Base-by-base conservation (phyloP, 2,329 filamentous ascomycete species). In the Penicillium aurantiogriseum region DNA sequence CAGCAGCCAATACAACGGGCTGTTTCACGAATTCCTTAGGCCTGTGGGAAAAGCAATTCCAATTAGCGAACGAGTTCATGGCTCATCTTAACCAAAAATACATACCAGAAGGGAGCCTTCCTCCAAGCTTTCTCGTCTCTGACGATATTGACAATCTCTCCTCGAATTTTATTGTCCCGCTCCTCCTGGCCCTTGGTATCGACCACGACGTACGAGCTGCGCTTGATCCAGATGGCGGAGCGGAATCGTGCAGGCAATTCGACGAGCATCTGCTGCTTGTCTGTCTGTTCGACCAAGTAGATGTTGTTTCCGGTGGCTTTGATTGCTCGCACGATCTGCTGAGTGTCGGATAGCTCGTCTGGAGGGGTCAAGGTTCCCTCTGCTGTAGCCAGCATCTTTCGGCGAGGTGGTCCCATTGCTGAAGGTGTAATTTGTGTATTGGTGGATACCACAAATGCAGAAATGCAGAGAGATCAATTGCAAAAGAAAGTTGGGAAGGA, bases 131-230 rank as follows among this genome's bases (percentile, higher is more conserved):
- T 95, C 79, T 97, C 92, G 69, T 97, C 91, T 38, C 91, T 83
- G 38, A 97, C 92, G 36, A 97, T 86, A 70, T 97, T 97, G 65
- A 96, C 82, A 67, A 99, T 97, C 74, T 96, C 91, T 15, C 93
- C 94, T 51, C 85, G 83, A 13, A 96, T 84, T 73, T 91, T 92
- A 67, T 91, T 91, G 44, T 88, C 87, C 51, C 87, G 78, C 25
- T 83, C 85, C 29, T 86, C 85, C 38, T 87, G 80, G 2, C 83
- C 80, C 31, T 82, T 81, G 25, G 85, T 88, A 64, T 97, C 90
- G 15, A 96, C 83, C 11, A 97, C 77, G 31, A 97, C 92, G 74
- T 88, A 97, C 0, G 91, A 91, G 31, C 92, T 90, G 19, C 91
- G 87, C 75, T 90, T 92, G 73, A 97, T 89, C 90, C 91, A 97